A percentile compares a stretch with the other conserved stretches of the same genome.
Conservation (phyloP, 306 rosid species). For the Vigna reflexopilosa region DNA sequence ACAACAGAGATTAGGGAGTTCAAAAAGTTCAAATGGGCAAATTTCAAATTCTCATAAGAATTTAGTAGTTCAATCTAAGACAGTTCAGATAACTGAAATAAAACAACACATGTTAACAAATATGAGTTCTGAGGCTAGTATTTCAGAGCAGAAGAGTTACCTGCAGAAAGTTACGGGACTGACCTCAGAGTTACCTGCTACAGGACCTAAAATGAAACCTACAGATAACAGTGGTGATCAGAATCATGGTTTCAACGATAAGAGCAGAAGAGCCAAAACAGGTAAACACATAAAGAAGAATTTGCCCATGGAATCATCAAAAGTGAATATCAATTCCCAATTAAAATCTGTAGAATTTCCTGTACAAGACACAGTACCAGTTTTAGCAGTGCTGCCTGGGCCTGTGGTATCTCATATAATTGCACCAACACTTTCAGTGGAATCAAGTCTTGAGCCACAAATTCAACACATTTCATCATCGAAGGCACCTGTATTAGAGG, state of each 20-base stretch:
- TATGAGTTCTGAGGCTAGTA: background rate
- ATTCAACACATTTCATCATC: background rate
- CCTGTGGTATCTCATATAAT: background rate
- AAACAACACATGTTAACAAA: background rate
- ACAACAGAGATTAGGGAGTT: background rate
- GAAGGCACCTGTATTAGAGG: background rate
- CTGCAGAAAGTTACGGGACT: background rate
- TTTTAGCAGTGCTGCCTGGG: background rate
- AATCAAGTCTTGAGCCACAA: conserved; percentile 12
- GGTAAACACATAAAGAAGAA: conserved; percentile 34
- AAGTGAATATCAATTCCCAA: conserved; percentile 7
- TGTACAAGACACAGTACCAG: conserved; percentile 8
- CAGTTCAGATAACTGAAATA: background rate
- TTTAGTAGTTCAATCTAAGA: background rate
- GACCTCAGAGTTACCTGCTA: background rate
- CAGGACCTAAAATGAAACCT: conserved; percentile 22
- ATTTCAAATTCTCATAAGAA: background rate
- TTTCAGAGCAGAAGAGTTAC: conserved; percentile 1
- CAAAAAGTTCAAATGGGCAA: background rate
- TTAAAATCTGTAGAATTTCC: conserved; percentile 22
- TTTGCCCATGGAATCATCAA: conserved; percentile 18
- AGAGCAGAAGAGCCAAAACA: background rate
- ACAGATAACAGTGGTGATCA: conserved; percentile 15
- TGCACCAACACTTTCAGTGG: background rate
- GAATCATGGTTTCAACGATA: background rate